Evolutionary conservation across 179 eudicot species (phyloP).

Genomic region (Silene coronaria): DNA sequence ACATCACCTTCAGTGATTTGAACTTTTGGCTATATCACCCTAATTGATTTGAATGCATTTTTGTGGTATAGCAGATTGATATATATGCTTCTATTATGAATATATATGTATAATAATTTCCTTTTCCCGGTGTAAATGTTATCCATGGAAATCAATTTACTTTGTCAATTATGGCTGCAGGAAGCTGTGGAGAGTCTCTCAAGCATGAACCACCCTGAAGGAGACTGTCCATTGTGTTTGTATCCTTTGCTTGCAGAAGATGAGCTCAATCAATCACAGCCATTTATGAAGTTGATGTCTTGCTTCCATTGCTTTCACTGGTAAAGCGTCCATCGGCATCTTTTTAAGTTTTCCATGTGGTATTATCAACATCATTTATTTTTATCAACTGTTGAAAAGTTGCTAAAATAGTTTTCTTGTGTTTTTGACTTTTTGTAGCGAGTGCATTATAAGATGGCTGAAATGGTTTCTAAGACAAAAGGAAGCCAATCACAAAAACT

Average conservation of each 20-base stretch:
- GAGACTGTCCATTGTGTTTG: conserved; percentile 87
- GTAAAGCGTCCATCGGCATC: conserved; percentile 28
- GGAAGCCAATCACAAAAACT: conserved; percentile 27
- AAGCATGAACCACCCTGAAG: conserved; percentile 92
- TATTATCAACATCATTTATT: background rate
- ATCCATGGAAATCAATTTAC: conserved; percentile 4
- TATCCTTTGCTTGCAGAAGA: conserved; percentile 67
- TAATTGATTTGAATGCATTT: background rate
- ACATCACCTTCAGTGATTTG: background rate
- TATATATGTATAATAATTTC: background rate
- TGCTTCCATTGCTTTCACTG: conserved; percentile 98
- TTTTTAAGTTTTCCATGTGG: background rate
- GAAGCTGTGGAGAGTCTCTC: conserved; percentile 86
- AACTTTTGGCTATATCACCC: background rate
- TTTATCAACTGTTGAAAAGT: conserved; percentile 2
- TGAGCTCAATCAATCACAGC: conserved; percentile 31
- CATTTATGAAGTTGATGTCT: conserved; percentile 97
- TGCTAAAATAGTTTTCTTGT: conserved; percentile 15
- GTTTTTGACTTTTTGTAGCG: conserved; percentile 36
- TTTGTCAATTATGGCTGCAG: conserved; percentile 34
- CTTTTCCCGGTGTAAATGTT: background rate
- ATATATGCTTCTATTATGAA: background rate
- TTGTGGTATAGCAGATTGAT: background rate
- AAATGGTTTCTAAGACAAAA: conserved; percentile 56
- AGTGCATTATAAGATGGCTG: conserved; percentile 89